Evolutionary conservation across 148 eudicot species (phyloP).

Genomic region (Silene uniflora): DNA sequence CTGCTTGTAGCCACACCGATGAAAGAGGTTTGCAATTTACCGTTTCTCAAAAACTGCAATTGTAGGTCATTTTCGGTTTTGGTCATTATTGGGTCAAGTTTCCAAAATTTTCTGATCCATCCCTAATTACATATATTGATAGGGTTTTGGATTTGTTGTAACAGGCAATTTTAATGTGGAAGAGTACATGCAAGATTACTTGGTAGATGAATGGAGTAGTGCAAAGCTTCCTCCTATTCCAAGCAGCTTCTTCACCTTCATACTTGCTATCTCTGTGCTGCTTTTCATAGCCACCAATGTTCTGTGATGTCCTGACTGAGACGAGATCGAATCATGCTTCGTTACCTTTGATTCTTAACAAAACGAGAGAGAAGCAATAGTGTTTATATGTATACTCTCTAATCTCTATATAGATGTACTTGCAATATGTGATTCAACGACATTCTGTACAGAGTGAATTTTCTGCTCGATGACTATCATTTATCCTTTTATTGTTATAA

Average conservation of each 20-base stretch:
- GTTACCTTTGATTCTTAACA: not conserved
- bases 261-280: conserved; percentile 14
- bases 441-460: not conserved
- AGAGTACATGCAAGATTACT: conserved; percentile 28
- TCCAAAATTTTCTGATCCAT: too few relatives aligned
- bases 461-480: too few relatives aligned
- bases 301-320: conserved; percentile 15
- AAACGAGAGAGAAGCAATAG: not conserved
- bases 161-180: conserved; percentile 46
- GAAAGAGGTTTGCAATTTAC: conserved; percentile 33
- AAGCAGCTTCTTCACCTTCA: conserved; percentile 19
- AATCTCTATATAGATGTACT: not conserved
- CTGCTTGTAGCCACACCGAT: conserved; percentile 41
- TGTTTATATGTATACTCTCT: not conserved
- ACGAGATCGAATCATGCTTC: not conserved
- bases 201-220: conserved; percentile 30
- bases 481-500: too few relatives aligned
- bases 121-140: too few relatives aligned
- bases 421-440: not conserved
- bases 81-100: too few relatives aligned
- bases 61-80: not conserved
- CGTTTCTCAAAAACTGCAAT: not conserved
- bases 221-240: conserved; percentile 28
- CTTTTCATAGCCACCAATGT: conserved; percentile 22
- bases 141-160: not conserved